phyloP scores from a whole-genome alignment of 2,329 filamentous ascomycete genomes.

The Pseudodiploospora longispora region DNA sequence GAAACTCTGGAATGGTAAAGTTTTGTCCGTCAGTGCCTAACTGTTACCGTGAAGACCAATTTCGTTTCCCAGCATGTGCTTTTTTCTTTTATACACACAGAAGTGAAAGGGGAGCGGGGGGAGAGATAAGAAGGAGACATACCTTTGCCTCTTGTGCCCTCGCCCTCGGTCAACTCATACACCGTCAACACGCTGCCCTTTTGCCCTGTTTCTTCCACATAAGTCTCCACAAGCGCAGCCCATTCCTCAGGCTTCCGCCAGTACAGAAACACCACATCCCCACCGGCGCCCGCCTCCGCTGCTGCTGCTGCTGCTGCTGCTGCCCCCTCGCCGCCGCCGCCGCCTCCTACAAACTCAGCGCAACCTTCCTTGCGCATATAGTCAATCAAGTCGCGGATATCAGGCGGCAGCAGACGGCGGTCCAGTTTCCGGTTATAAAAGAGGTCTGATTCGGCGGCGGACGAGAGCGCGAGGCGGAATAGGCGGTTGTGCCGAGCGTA shows the following conservation, averaged over 20 bases:
- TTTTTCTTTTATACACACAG: no score
- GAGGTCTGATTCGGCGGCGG: slow-evolving; percentile 45
- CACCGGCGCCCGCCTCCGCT: slow-evolving; percentile 20
- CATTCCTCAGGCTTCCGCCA: slow-evolving; percentile 89
- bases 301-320: slow-evolving; percentile 17
- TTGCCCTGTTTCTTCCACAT: slow-evolving; percentile 83
- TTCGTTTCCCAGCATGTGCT: background rate
- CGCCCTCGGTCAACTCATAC: slow-evolving; percentile 86
- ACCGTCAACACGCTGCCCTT: slow-evolving; percentile 83
- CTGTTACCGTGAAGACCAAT: background rate
- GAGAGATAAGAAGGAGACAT: slow-evolving; percentile 18
- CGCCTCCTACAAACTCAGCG: slow-evolving; percentile 54
- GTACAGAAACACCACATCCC: slow-evolving; percentile 61
- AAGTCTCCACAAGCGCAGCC: slow-evolving; percentile 69
- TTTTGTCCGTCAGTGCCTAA: slow-evolving; percentile 5
- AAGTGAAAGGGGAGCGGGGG: background rate
- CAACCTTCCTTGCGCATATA: slow-evolving; percentile 51
- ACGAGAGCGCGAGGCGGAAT: slow-evolving; percentile 61
- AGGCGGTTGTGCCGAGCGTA: slow-evolving; percentile 75
- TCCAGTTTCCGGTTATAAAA: slow-evolving; percentile 51
- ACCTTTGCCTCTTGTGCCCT: slow-evolving; percentile 64
- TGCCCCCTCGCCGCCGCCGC: slow-evolving; percentile 18
- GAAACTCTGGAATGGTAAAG: slow-evolving; percentile 54
- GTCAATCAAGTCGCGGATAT: slow-evolving; percentile 50
- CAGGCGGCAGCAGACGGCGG: slow-evolving; percentile 40